These are phyloP conservation scores for Dothideomycetidae sp. DNA, from an alignment of 2,329 filamentous ascomycete species.

Conservation along the genomic window DNA sequence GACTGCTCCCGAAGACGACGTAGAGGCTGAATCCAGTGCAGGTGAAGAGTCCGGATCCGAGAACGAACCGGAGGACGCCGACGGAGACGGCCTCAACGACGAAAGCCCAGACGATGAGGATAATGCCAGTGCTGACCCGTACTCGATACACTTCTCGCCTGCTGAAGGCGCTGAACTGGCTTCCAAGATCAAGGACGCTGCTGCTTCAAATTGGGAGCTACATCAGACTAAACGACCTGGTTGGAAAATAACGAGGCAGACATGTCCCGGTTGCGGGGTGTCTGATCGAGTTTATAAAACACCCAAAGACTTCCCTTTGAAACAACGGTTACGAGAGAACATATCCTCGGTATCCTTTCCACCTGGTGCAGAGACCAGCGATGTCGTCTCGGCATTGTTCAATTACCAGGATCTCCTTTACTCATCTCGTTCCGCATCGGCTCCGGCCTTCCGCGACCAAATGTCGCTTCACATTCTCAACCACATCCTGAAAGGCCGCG, in stretches of 20 bases:
- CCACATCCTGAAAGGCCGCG: conserved; percentile 84
- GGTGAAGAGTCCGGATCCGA: too few species aligned
- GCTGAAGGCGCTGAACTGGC: conserved; percentile 49
- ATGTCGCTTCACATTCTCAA: conserved; percentile 76
- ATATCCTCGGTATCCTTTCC: conserved; percentile 39
- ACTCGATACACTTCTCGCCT: conserved; percentile 63
- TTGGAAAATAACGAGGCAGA: conserved; percentile 3
- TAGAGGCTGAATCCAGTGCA: too few species aligned
- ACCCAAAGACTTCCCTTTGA: conserved; percentile 42
- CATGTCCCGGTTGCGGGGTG: background rate
- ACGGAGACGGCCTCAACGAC: conserved; percentile 39
- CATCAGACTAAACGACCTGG: conserved; percentile 14
- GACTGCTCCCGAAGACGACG: conserved; percentile 21
- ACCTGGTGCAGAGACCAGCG: conserved; percentile 49
- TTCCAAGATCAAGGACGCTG: conserved; percentile 33
- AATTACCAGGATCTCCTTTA: conserved; percentile 71
- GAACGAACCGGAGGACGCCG: too few species aligned
- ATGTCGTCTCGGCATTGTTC: conserved; percentile 59
- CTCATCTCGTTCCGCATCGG: conserved; percentile 54
- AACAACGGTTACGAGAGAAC: conserved; percentile 50
- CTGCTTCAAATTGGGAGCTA: conserved; percentile 34
- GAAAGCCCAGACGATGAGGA: conserved; percentile 14
- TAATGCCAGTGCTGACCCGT: conserved; percentile 46
- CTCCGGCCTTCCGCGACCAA: conserved; percentile 54
- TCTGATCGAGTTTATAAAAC: conserved; percentile 7